A percentile compares a stretch with the other conserved stretches of the same genome.
These are phyloP conservation scores for Cercospora brassicicola DNA, from an alignment of 2,329 filamentous ascomycete genomes.

Conservation along the genomic window DNA sequence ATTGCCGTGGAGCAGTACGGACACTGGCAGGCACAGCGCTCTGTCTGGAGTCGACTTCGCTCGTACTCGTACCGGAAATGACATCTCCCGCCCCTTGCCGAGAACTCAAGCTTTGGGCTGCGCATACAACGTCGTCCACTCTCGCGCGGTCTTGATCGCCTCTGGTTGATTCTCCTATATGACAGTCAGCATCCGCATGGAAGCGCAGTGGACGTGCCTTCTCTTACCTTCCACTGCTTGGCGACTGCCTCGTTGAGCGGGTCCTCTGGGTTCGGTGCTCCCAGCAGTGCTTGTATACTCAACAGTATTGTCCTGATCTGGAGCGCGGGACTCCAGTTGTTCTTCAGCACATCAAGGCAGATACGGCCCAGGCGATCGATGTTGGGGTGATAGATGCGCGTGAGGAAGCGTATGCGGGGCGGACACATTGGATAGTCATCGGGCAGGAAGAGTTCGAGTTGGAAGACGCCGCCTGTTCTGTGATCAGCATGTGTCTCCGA, in stretches of 20 bases:
- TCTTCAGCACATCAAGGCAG: conserved; percentile 95
- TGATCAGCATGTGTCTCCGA: not conserved
- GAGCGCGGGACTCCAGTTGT: conserved; percentile 97
- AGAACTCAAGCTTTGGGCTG: conserved; percentile 14
- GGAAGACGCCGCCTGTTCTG: conserved; percentile 74
- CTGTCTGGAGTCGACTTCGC: not conserved
- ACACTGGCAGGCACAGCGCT: not conserved
- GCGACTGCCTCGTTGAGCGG: conserved; percentile 97
- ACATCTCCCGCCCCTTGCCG: not conserved
- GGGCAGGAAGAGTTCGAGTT: conserved; percentile 93
- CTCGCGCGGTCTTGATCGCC: conserved; percentile 85
- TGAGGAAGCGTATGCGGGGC: conserved; percentile 96
- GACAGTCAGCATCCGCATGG: conserved; percentile 15
- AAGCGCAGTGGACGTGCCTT: not conserved
- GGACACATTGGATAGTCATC: conserved; percentile 99
- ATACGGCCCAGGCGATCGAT: conserved; percentile 97
- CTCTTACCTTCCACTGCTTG: conserved; percentile 77
- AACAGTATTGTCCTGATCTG: conserved; percentile 98
- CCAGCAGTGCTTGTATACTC: conserved; percentile 93
- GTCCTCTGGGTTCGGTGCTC: conserved; percentile 95
- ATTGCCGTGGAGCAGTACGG: not conserved
- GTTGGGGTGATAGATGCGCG: conserved; percentile 99
- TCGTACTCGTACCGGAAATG: not conserved
- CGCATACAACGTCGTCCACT: conserved; percentile 88
- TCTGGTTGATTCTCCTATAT: conserved; percentile 76